These are phyloP conservation scores for Penicillium sp. DNA, from an alignment of 2,329 filamentous ascomycete genomes.

Conservation along the genomic window DNA sequence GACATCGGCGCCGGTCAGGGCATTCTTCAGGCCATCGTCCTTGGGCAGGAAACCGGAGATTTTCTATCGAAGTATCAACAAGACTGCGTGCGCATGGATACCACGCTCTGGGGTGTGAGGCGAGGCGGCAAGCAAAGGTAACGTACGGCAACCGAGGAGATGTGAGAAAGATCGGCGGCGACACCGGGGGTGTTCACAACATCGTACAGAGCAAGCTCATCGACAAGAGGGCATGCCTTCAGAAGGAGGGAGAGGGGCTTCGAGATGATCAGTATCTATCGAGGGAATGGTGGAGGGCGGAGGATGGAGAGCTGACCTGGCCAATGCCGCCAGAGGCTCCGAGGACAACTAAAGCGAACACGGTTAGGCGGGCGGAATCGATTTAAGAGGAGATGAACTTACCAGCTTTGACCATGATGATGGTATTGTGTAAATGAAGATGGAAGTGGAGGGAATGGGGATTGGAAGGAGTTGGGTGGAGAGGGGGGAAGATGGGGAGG, in stretches of 20 bases:
- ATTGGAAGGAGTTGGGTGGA: constrained; percentile 4
- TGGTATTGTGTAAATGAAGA: too few species aligned
- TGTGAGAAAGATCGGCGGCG: constrained; percentile 94
- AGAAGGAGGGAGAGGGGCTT: constrained; percentile 95
- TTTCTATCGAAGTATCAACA: constrained; percentile 60
- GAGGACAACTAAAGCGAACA: constrained; percentile 67
- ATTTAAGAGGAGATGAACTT: constrained; percentile 13
- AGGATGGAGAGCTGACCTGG: constrained; percentile 67
- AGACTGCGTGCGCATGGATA: constrained; percentile 1
- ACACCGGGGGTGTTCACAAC: constrained; percentile 98
- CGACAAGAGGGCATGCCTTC: constrained; percentile 84
- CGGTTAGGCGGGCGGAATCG: constrained; percentile 4
- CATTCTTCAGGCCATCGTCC: constrained; percentile 79
- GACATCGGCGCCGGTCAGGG: constrained; percentile 91
- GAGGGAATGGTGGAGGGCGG: neutral
- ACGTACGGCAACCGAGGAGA: constrained; percentile 84
- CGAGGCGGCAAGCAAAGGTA: neutral
- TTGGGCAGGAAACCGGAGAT: constrained; percentile 87
- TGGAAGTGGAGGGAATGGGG: constrained; percentile 9
- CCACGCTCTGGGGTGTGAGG: neutral
- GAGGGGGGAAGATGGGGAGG: constrained; percentile 6
- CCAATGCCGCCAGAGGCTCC: constrained; percentile 98
- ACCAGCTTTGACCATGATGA: constrained; percentile 56
- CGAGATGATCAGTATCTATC: constrained; percentile 9
- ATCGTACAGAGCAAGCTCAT: constrained; percentile 97